Evolutionary conservation across 2,329 filamentous ascomycete genomes (phyloP), one percentile per base, ranked within the genome.

Genomic region (Whalleya microplaca): DNA sequence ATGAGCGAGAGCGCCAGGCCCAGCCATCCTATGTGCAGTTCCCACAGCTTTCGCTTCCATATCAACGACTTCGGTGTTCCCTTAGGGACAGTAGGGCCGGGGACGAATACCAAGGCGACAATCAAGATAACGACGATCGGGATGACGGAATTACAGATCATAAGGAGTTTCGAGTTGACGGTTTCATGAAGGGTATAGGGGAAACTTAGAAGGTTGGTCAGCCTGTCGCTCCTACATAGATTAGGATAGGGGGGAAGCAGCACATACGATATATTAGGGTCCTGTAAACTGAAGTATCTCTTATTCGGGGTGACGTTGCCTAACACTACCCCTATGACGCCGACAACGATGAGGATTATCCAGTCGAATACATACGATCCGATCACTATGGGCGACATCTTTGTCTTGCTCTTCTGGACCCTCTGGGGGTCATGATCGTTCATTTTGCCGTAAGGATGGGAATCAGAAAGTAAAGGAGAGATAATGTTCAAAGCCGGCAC

Each of bases 1-100:
- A 87, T 85, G 9, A 92, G 78, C 2, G 90, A 85, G 18, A 96
- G 78, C 0, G 81, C 90, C 2, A 96, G 80, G 0, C 93, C 93
- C 67, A 96, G 85, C 85, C 89, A 91, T 56, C 91, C 92, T 2
- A 86, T 86, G 70, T 97, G 92, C 72, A 91, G 86, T 73, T 97
- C 93, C 92, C 94, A 97, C 1, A 96, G 72, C 75, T 95, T 96
- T 63, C 91, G 84, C 70, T 84, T 85, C 87, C 91, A 92, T 44
- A 93, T 79, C 51, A 91, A 75, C 3, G 81, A 73, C 61, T 81
- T 81, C 1, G 90, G 85, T 0, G 88, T 87, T 19, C 82, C 80
- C 42, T 78, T 79, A 16, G 84, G 82, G 0, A 88, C 86, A 1
- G 86, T 87, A 5, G 84, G 81, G 2, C 90, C 91, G 1, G 92